Percentiles rank a stretch among this genome's conserved stretches.
Evolutionary conservation across 768 basidiomycete species (phyloP).

Genomic region (Grammothele lineata): DNA sequence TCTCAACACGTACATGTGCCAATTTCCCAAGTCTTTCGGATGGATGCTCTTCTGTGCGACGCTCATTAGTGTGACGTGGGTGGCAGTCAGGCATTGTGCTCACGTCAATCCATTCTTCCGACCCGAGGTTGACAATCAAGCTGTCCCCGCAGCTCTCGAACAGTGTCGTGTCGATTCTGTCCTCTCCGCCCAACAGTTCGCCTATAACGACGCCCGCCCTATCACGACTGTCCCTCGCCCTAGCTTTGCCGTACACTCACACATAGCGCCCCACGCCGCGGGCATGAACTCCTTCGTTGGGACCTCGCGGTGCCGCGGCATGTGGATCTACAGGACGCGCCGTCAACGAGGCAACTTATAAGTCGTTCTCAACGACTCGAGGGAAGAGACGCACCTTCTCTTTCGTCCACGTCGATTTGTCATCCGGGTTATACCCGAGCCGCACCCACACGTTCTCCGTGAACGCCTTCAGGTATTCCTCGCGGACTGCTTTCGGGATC

Average conservation of each 20-base stretch:
- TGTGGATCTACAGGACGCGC: conserved; percentile 20
- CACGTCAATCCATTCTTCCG: conserved; percentile 23
- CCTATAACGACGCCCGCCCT: conserved; percentile 19
- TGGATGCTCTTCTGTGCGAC: conserved; percentile 15
- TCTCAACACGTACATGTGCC: conserved; percentile 33
- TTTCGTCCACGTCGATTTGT: conserved; percentile 32
- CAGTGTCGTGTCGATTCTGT: conserved; percentile 27
- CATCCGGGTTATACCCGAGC: conserved; percentile 29
- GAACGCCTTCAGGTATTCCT: conserved; percentile 25
- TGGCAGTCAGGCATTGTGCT: too few species aligned
- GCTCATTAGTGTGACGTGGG: neutral
- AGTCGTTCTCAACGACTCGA: too few species aligned
- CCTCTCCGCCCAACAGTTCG: conserved; percentile 33
- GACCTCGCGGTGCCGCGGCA: conserved; percentile 28
- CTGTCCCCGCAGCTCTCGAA: conserved; percentile 28
- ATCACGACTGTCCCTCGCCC: too few species aligned
- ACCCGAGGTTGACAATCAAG: conserved; percentile 35
- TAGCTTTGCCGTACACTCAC: too few species aligned
- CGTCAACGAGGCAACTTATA: too few species aligned
- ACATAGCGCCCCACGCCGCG: conserved; percentile 21
- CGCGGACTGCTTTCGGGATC: conserved; percentile 29
- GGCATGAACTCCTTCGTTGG: conserved; percentile 26
- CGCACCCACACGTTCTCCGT: conserved; percentile 32
- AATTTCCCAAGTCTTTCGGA: conserved; percentile 31
- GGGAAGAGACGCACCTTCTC: conserved; percentile 17